Conservation (phyloP, 306 rosid species). For the Corylus americana region DNA sequence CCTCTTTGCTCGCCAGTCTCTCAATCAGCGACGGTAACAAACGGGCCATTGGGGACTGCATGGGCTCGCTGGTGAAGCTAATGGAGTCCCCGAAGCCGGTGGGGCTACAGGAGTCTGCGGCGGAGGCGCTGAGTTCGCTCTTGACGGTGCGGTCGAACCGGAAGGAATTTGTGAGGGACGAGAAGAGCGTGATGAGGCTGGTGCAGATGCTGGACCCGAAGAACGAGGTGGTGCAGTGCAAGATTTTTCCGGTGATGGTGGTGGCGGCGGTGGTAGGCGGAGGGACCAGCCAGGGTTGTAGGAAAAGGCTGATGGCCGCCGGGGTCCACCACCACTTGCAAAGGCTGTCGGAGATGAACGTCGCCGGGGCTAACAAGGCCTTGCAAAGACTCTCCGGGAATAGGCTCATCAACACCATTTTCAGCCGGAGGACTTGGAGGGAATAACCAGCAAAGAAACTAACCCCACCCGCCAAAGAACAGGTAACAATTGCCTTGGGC, state of each 20-base stretch:
- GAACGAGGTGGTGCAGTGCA: conserved; percentile 32
- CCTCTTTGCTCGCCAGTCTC: conserved; percentile 35
- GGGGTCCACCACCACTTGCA: conserved; percentile 48
- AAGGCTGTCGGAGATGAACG: conserved; percentile 43
- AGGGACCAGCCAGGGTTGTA: conserved; percentile 54
- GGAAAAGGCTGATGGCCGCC: conserved; percentile 43
- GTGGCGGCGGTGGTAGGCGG: conserved; percentile 29
- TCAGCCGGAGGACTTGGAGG: conserved; percentile 54
- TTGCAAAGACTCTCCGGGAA: conserved; percentile 53
- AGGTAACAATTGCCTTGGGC: conserved; percentile 21
- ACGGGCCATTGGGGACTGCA: conserved; percentile 51
- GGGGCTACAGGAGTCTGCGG: conserved; percentile 52
- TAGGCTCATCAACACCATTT: conserved; percentile 43
- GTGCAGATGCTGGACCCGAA: conserved; percentile 48
- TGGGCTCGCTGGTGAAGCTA: conserved; percentile 54
- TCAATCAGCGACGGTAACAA: conserved; percentile 54
- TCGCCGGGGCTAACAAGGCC: conserved; percentile 53
- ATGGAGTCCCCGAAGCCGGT: conserved; percentile 60
- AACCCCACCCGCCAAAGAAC: conserved; percentile 41
- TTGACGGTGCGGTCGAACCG: conserved; percentile 54
- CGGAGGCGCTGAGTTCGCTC: conserved; percentile 39
- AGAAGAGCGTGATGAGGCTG: conserved; percentile 57
- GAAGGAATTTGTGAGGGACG: conserved; percentile 52
- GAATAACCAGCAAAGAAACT: conserved; percentile 40
- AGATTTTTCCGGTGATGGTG: conserved; percentile 38